Base-by-base conservation (phyloP, 1,284 basidiomycete genomes). In the Erythrobasidium hasegawianum region DNA sequence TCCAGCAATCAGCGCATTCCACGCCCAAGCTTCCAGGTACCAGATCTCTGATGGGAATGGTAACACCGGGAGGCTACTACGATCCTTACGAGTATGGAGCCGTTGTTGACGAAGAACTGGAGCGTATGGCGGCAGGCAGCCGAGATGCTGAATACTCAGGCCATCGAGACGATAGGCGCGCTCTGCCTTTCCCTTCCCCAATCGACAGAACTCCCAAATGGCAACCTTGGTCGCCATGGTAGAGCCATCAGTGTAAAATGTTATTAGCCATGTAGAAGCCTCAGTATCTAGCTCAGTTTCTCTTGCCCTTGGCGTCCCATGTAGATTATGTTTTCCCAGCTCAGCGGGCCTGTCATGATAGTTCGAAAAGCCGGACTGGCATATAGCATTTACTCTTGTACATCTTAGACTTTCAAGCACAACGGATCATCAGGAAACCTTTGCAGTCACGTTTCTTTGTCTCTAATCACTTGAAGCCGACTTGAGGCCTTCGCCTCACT, bases 41-140 rank as follows among this genome's bases (percentile, higher is more conserved):
- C 20, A 47, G 57, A 10, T 26, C 38, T 20, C 41, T 41, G 20
- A 40, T 40, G 18, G 64, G 64, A 13, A 27, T 59, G 24, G 57
- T 56, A 16, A 58, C 57, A 10, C 60, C 61, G 20, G 57, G 57
- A n/a, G 57, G 47, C 14, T 64, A 64, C 26, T 59, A 65, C 41
- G 68, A 69, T 49, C 68, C 68, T 33, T 69, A 69, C 64, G 68
- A 69, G 49, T 69, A 59, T 40, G 62, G 62, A 1, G 68, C 64
- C 16, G 38, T 60, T 10, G 22, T 69, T 18, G 57, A 69, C 24
- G 53, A 58, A 20, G 68, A 69, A 47, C 58, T 69, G 13, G 68
- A 69, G 18, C 47, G 62, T 8, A 65, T 65, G 62, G 54, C 53
- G 54, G 53, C 62, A 39, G 41, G 29, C 4, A 50, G 47, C 29